Conservation (phyloP, 2,329 filamentous ascomycete species). For the Cadophora sp. region DNA sequence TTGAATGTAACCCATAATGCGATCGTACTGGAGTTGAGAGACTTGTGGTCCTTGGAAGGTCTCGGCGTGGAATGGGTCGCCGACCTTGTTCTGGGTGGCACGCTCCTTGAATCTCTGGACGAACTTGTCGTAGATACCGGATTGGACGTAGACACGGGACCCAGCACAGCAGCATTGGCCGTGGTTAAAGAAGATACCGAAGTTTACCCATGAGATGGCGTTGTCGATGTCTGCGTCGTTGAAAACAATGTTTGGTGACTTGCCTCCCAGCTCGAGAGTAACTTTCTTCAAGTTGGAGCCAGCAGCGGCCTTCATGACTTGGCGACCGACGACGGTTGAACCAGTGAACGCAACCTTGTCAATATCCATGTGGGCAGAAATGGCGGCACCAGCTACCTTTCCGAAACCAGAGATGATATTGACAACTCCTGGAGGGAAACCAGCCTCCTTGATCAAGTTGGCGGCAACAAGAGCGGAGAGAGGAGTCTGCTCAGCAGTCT, state of each 20-base stretch:
- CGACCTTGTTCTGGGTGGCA: conserved; percentile 67
- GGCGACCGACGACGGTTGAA: conserved; percentile 65
- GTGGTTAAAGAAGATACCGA: conserved; percentile 52
- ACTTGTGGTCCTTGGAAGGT: conserved; percentile 78
- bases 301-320: conserved; percentile 69
- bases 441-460: conserved; percentile 65
- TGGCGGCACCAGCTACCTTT: conserved; percentile 69
- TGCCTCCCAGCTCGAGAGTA: conserved; percentile 67
- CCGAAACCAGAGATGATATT: conserved; percentile 72
- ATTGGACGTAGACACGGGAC: conserved; percentile 73
- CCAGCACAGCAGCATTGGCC: conserved; percentile 61
- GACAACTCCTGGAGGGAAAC: conserved; percentile 69
- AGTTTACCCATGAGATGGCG: conserved; percentile 67
- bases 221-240: conserved; percentile 67
- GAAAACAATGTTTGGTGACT: conserved; percentile 68
- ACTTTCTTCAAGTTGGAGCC: conserved; percentile 70
- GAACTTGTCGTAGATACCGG: conserved; percentile 74
- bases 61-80: conserved; percentile 68
- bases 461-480: conserved; percentile 61
- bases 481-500: conserved; percentile 68
- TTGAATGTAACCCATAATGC: conserved; percentile 72
- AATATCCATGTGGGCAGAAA: conserved; percentile 67
- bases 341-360: conserved; percentile 74
- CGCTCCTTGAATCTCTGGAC: conserved; percentile 69
- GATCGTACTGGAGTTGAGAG: conserved; percentile 72